phyloP scores from a whole-genome alignment of 176 grass and related monocot species.

The Canna indica region DNA sequence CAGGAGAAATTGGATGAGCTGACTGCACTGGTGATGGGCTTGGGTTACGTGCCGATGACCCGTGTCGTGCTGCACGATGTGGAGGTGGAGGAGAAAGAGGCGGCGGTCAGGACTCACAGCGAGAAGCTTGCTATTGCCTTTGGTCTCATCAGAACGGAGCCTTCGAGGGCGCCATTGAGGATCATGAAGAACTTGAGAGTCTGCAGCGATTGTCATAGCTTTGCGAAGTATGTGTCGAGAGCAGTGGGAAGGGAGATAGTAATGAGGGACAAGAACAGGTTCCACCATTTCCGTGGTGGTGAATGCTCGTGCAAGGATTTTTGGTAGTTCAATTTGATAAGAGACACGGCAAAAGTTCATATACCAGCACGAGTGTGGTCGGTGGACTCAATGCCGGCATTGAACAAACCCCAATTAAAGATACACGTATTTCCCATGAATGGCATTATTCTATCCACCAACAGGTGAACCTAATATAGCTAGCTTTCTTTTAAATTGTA shows the following conservation, averaged over 20 bases:
- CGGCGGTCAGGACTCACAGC: slow-evolving; percentile 8
- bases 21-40: not conserved
- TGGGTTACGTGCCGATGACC: slow-evolving; percentile 4
- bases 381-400: too few species aligned
- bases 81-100: slow-evolving; percentile 19
- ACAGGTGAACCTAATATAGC: too few species aligned
- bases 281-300: slow-evolving; percentile 12
- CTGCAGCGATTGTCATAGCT: slow-evolving; percentile 10
- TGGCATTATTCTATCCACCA: too few species aligned
- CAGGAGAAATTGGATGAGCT: slow-evolving; percentile 2
- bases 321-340: slow-evolving; percentile 1
- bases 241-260: slow-evolving; percentile 6
- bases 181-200: slow-evolving; percentile 22
- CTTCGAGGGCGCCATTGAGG: not conserved
- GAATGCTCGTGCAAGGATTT: slow-evolving; percentile 13
- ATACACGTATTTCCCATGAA: too few species aligned
- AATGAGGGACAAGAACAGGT: slow-evolving; percentile 17
- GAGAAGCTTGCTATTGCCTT: slow-evolving; percentile 16
- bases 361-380: too few species aligned
- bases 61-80: slow-evolving; percentile 18
- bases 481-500: too few species aligned
- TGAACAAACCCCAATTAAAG: too few species aligned
- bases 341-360: too few species aligned
- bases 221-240: slow-evolving; percentile 7
- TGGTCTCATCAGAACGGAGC: not conserved